Percentiles rank a stretch among this genome's conserved stretches.
Evolutionary conservation across 2,329 filamentous ascomycete genomes (phyloP).

Genomic region (Clarireedia hainanense): DNA sequence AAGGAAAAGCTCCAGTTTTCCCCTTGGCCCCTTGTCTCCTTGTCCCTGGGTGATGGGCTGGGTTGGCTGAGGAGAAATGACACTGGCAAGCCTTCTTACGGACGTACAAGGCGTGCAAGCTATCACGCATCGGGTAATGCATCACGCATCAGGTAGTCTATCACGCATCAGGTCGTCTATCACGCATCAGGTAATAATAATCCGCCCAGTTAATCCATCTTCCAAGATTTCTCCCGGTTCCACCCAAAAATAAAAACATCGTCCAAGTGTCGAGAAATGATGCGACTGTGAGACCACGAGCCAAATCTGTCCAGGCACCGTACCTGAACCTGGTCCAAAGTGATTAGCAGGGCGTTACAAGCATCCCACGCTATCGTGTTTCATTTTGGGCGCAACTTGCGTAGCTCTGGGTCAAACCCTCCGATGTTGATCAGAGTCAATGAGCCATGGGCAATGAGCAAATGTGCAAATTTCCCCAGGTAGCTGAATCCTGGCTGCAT

Average conservation of each 20-base stretch:
- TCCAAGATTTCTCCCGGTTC: background rate
- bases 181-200: too few species aligned
- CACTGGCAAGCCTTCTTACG: too few species aligned
- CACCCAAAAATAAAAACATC: slow-evolving; percentile 1
- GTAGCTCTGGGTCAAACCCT: slow-evolving; percentile 7
- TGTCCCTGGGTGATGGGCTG: too few species aligned
- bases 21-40: too few species aligned
- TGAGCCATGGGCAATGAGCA: slow-evolving; percentile 1
- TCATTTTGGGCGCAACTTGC: slow-evolving; percentile 22
- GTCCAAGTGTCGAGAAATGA: background rate
- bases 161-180: too few species aligned
- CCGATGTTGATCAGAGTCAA: slow-evolving; percentile 8
- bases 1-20: too few species aligned
- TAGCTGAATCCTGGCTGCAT: slow-evolving; percentile 4
- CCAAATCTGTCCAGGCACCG: background rate
- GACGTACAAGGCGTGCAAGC: too few species aligned
- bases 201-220: too few species aligned
- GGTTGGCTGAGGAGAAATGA: too few species aligned
- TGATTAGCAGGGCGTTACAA: slow-evolving; percentile 15
- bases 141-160: too few species aligned
- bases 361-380: slow-evolving; percentile 29
- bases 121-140: too few species aligned
- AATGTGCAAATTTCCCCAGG: slow-evolving; percentile 10
- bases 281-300: background rate
- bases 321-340: slow-evolving; percentile 5